Base-by-base conservation (phyloP, 352 stramenopile genomes). In the Globisporangium iwayamae region DNA sequence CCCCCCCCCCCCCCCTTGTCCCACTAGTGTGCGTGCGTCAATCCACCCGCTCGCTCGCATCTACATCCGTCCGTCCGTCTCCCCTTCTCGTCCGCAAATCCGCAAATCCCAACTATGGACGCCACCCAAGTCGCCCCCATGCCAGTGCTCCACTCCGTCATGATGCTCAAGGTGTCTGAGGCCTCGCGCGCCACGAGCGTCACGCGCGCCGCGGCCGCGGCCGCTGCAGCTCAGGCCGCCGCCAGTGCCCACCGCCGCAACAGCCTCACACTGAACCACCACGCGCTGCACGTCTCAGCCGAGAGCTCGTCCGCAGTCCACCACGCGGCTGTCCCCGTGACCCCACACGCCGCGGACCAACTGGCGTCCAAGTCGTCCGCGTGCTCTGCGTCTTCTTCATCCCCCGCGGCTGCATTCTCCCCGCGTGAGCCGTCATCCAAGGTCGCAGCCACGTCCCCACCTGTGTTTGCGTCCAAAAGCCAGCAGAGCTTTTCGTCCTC, bases 391-490 rank as follows among this genome's bases (percentile, higher is more conserved):
- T 41, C 36, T 4, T 41, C 36, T 41, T 41, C 63, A 3, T 57
- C 63, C 16, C 38, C 56, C 30, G 57, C 66, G 25, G 66, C 72
- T 48, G 79, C 65, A 34, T 80, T 82, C 41, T 90, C 81, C 0
- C 81, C 81, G 4, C 78, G 81, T 11, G 78, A 88, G 45, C 81
- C 81, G 22, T 63, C 75, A 0, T 62, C 75, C 30, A 90, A 90
- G 57, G 63, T 88, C 9, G 50, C 63, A 8, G 41, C 61, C 20
- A 30, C 55, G 53, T 62, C 54, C 2, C 41, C 56, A 16, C 63
- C 56, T 7, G 47, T 59, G 30, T 64, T 65, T 48, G 46, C 51
- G 13, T 34, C 56, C 55, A 59, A 69, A 56, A 39, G 41, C 20
- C 53, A 39, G 18, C 53, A 39, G 13, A 38, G 20, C 41, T 51